Conservation (phyloP, 106 monocot genomes). For the Agapanthus africanus region DNA sequence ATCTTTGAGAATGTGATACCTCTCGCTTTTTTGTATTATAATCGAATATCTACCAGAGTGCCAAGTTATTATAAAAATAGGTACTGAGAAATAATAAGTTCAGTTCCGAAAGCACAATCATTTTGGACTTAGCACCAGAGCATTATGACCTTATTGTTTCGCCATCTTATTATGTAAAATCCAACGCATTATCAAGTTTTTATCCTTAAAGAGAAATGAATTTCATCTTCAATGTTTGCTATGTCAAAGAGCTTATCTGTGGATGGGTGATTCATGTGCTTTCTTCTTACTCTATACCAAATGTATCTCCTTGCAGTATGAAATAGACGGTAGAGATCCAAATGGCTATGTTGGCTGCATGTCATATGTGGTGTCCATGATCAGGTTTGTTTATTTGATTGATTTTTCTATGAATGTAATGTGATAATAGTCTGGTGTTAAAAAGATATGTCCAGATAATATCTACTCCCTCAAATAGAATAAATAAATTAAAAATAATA, state of each 20-base stretch:
- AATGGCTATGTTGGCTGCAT: slow-evolving; percentile 96
- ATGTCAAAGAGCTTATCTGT: background rate
- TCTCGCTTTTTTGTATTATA: background rate
- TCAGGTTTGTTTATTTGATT: slow-evolving; percentile 46
- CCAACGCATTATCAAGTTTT: background rate
- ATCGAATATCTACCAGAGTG: background rate
- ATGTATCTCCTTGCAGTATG: slow-evolving; percentile 61
- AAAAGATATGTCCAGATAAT: too few species aligned
- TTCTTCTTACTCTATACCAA: background rate
- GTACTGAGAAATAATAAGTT: background rate
- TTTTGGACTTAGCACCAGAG: background rate
- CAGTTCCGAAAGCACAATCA: background rate
- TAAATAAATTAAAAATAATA: too few species aligned
- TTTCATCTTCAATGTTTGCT: background rate
- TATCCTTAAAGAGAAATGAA: background rate
- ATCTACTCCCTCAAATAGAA: too few species aligned
- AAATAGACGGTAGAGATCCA: slow-evolving; percentile 96
- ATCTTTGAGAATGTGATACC: background rate
- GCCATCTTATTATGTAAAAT: background rate
- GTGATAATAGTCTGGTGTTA: too few species aligned
- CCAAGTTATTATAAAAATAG: background rate
- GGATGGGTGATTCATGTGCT: background rate
- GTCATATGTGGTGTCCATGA: slow-evolving; percentile 97
- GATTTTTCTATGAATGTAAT: too few species aligned
- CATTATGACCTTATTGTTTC: background rate